A percentile compares a stretch with the other conserved stretches of the same genome.
Evolutionary conservation across 73 alveolate species (phyloP).

Genomic region (Tetrahymena thermophila): DNA sequence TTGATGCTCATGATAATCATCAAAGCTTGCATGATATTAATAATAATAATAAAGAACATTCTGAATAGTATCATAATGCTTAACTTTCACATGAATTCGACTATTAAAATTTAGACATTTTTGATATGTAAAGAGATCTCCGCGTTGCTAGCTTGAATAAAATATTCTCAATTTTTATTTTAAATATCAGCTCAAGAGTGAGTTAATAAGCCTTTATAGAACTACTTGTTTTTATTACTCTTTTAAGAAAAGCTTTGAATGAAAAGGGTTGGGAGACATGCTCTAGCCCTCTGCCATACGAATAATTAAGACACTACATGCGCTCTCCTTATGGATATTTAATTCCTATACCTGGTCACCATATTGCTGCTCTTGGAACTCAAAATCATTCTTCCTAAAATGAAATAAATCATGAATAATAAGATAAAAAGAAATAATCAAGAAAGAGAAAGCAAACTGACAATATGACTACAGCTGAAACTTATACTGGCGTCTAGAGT

Average conservation of each 20-base stretch:
- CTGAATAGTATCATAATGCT: background rate
- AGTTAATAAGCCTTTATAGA: background rate
- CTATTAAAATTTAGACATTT: background rate
- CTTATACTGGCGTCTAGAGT: background rate
- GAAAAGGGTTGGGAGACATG: background rate
- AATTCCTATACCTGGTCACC: background rate
- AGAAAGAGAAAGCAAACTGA: background rate
- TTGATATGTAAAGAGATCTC: background rate
- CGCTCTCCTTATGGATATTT: background rate
- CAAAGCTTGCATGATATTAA: background rate
- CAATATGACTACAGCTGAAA: background rate
- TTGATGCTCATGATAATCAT: background rate
- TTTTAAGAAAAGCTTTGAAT: background rate
- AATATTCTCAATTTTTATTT: background rate
- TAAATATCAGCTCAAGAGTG: background rate
- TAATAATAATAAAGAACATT: background rate
- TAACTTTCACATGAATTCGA: background rate
- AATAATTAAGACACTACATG: background rate
- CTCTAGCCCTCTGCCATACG: background rate
- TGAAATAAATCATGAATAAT: background rate
- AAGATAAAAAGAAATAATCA: background rate
- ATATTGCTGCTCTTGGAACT: background rate
- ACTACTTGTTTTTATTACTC: background rate
- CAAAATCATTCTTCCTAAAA: background rate
- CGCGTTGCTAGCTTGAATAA: background rate